Conservation (phyloP, 495 filamentous ascomycete species). For the Collariella sp. region DNA sequence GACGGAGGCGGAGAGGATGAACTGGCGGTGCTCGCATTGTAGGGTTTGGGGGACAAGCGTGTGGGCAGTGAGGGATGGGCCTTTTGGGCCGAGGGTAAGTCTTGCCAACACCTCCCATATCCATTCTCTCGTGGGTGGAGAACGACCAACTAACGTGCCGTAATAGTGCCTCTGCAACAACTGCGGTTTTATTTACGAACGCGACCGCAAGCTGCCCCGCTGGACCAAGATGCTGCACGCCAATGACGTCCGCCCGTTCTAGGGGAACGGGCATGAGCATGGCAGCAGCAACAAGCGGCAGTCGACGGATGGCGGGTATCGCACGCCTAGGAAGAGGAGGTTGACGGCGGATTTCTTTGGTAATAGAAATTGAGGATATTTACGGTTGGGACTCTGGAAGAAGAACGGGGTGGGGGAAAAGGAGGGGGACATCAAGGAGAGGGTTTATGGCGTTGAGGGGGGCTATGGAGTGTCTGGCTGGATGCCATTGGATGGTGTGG, state of each 20-base stretch:
- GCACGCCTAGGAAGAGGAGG: too few relatives aligned
- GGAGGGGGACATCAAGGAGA: too few relatives aligned
- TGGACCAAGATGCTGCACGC: constrained; percentile 73
- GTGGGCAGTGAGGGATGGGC: constrained; percentile 92
- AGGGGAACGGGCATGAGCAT: constrained; percentile 12
- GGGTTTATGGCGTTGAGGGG: too few relatives aligned
- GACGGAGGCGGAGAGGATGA: constrained; percentile 68
- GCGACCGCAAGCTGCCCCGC: constrained; percentile 72
- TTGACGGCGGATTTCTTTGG: too few relatives aligned
- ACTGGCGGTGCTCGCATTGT: constrained; percentile 90
- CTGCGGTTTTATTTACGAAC: constrained; percentile 82
- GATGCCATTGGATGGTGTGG: too few relatives aligned
- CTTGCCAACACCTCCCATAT: not conserved
- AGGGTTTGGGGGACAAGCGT: constrained; percentile 78
- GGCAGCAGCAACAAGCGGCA: not conserved
- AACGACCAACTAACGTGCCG: not conserved
- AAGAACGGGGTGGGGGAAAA: too few relatives aligned
- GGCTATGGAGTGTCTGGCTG: too few relatives aligned
- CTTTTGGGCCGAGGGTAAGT: constrained; percentile 72
- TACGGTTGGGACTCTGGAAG: too few relatives aligned
- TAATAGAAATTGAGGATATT: too few relatives aligned
- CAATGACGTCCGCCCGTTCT: constrained; percentile 32
- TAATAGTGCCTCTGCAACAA: constrained; percentile 86
- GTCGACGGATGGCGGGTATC: not conserved
- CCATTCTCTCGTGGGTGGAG: not conserved